Conservation (phyloP, 192 early-diverging fungal genomes). For the Linnemannia zychae region DNA sequence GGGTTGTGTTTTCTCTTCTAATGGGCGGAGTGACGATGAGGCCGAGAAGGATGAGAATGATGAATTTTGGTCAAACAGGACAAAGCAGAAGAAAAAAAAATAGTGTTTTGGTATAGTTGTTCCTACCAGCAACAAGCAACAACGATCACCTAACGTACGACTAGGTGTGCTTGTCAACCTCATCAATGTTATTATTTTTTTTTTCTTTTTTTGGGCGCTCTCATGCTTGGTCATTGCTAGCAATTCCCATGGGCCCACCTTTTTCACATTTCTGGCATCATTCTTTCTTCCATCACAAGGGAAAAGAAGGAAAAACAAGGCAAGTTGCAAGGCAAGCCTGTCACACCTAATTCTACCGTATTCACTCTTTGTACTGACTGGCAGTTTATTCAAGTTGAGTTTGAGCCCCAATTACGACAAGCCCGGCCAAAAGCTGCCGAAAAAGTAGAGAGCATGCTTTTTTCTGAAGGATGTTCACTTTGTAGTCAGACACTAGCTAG, state of each 20-base stretch:
- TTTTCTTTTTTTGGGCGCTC: conserved; percentile 1
- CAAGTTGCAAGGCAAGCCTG: background rate
- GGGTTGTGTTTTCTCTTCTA: too few species aligned
- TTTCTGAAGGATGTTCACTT: background rate
- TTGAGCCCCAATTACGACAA: background rate
- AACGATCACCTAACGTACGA: background rate
- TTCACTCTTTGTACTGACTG: background rate
- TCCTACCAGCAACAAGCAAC: too few species aligned
- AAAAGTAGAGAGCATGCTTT: background rate
- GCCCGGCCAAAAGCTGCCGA: background rate
- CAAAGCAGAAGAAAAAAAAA: background rate
- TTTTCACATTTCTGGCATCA: background rate
- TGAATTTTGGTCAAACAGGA: background rate
- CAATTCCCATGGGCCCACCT: background rate
- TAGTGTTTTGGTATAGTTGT: background rate
- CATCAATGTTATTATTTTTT: background rate
- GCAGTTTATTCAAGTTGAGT: background rate
- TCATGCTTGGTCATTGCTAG: conserved; percentile 1
- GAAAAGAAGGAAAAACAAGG: background rate
- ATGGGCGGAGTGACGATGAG: background rate
- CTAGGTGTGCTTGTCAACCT: background rate
- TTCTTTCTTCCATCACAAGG: conserved; percentile 5
- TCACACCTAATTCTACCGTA: background rate
- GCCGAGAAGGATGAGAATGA: background rate
- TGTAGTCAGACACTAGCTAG: background rate